phyloP scores from a whole-genome alignment of 257 asterid genomes.

The Solanum ossicruentum region DNA sequence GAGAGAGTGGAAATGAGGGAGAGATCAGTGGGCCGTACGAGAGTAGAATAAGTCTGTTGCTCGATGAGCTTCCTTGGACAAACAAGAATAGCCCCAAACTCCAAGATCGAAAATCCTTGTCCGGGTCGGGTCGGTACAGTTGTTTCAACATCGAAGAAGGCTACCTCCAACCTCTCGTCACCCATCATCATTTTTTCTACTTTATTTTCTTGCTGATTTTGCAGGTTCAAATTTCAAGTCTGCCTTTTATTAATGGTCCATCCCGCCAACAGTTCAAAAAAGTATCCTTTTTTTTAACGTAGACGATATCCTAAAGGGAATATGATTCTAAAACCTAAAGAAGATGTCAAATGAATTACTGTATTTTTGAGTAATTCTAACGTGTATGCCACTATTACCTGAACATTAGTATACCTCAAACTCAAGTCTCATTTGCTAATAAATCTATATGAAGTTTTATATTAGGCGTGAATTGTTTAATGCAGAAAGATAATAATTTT shows the following conservation, averaged over 20 bases:
- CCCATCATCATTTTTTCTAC: conserved; percentile 3
- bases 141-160: conserved; percentile 90
- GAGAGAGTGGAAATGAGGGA: conserved; percentile 56
- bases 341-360: not conserved
- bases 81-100: conserved; percentile 84
- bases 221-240: not conserved
- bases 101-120: conserved; percentile 56
- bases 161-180: conserved; percentile 60
- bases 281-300: not conserved
- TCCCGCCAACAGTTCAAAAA: not conserved
- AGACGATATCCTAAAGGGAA: not conserved
- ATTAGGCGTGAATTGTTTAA: too few relatives aligned
- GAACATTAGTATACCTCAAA: not conserved
- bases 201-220: not conserved
- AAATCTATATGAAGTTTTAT: not conserved
- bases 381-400: not conserved
- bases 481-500: too few relatives aligned
- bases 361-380: not conserved
- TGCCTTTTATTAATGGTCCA: not conserved
- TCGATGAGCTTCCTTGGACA: conserved; percentile 90
- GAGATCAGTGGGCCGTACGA: conserved; percentile 62
- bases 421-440: not conserved
- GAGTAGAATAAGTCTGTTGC: conserved; percentile 63
- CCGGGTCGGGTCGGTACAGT: conserved; percentile 71
- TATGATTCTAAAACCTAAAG: not conserved